Evolutionary conservation across 257 asterid genomes (phyloP), one percentile per base, ranked within the genome.

Genomic region (Anisodus acutangulus): DNA sequence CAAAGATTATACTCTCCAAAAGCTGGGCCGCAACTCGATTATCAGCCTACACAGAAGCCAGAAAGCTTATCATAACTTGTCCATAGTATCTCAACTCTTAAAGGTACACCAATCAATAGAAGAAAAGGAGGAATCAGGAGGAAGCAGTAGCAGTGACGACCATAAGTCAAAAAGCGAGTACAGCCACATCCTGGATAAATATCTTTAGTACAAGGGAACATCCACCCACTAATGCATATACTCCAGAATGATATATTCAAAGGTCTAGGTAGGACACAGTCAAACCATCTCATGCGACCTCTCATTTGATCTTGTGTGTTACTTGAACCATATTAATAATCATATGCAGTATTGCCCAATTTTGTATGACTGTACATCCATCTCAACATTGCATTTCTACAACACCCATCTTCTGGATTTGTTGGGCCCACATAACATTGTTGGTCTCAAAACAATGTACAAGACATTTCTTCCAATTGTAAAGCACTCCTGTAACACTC

Each of bases 1-100:
- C 88, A 87, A 94, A 97, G 86, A 97, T 86, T 87, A 97, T 97
- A 90, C 98, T 93, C 93, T 97, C 99, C 97, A 97, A 87, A 78
- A 95, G 89, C 89, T 87, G 97, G 84, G 98, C 99, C 80, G 94
- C 93, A 83, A 89, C 92, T 83, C 94, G 94, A 86, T 91, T 90
- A 90, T 97, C 98, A 71, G 93, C 90, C 99, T 97, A 97, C 72
- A 91, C 70, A 84, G 66, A 87, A 78, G 59, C 80, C 51, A 80
- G 88, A 51, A 79, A 26, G 83, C 53, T 57, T 71, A 39, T 83
- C 84, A 72, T 54, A 70, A 84, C 63, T 59, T 69, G 69, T 70
- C 15, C 72, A 79, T n/a, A 69, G 80, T 10, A 49, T 6, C 26
- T 22, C 5, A 22, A 76, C 47, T 22, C 51, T 13, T 26, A 49